phyloP scores from a whole-genome alignment of 306 rosid species.

The Styphnolobium japonicum region DNA sequence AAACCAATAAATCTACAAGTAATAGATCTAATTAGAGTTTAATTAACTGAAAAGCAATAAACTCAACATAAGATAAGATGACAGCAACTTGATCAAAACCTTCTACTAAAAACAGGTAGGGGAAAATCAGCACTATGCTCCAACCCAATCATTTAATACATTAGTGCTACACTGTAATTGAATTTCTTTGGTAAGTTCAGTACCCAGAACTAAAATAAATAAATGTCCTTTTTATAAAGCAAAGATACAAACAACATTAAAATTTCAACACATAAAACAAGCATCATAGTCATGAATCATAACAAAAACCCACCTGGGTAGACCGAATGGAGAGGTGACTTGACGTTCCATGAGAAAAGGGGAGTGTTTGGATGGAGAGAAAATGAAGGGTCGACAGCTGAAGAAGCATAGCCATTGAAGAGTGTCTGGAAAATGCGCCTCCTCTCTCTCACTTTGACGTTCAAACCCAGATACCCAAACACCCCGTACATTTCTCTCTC shows the following conservation, averaged over 20 bases:
- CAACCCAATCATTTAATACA: not conserved
- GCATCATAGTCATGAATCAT: not conserved
- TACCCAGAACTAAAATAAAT: not conserved
- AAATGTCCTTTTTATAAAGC: too few relatives aligned
- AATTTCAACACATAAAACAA: not conserved
- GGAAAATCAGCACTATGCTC: not conserved
- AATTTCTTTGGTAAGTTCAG: not conserved
- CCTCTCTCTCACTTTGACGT: slow-evolving; percentile 40
- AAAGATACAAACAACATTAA: too few relatives aligned
- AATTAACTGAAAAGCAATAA: not conserved
- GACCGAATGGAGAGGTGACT: slow-evolving; percentile 56
- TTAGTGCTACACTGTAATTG: not conserved
- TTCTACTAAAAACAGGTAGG: not conserved
- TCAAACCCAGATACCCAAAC: slow-evolving; percentile 58
- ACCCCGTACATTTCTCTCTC: slow-evolving; percentile 54
- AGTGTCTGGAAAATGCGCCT: slow-evolving; percentile 48
- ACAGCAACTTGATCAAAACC: not conserved
- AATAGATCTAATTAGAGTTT: not conserved
- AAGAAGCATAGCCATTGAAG: slow-evolving; percentile 69
- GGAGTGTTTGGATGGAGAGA: not conserved
- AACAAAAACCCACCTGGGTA: slow-evolving; percentile 40
- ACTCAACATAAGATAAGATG: not conserved
- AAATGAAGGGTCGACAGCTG: slow-evolving; percentile 48
- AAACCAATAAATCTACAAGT: not conserved
- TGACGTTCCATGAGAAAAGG: slow-evolving; percentile 45